Base-by-base conservation (phyloP, 805 yeast genomes). In the Candida piceae region DNA sequence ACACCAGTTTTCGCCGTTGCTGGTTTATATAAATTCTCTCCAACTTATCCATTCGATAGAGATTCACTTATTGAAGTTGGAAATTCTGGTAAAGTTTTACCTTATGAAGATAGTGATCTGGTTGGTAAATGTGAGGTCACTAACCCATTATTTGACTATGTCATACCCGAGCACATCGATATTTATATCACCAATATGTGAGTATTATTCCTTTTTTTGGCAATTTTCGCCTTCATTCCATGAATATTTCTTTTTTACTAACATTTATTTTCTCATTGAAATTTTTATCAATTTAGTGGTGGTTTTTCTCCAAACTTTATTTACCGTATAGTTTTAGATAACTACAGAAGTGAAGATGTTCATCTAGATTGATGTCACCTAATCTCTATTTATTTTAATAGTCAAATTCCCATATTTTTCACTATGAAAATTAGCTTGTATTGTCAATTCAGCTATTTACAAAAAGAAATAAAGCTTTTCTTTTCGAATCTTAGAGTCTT, bases 1-100 rank as follows among this genome's bases (percentile, higher is more conserved):
- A 90, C 96, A n/a, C 98, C 98, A 0, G 97, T 93, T 5, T 84
- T 93, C 58, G 89, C 93, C 1, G 93, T 89, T 33, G 88, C 97
- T 2, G 98, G 97, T 32, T 69, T 90, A 38, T 93, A 85, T 69
- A 93, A 93, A 63, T 70, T 93, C 34, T 83, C 95, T 8, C 97
- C 97, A 22, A 69, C 84, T 35, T 93, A 93, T 57, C 98, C 97
- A 18, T 86, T 83, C 58, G 88, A 85, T 55, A 74, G 83, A 39
- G 90, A 85, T 49, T 78, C 80, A 45, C 68, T 88, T 40, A 80
- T 88, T 31, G 96, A 89, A 63, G 89, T 88, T 35, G 96, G 96
- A 19, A 90, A 90, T 52, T 80, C 96, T 5, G 93, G 94, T n/a
- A 83, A 81, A 49, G 94, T 88, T 12, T 69, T 86, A 38, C 78